phyloP scores from a whole-genome alignment of 495 filamentous ascomycete species.

The Podospora fimiseda region DNA sequence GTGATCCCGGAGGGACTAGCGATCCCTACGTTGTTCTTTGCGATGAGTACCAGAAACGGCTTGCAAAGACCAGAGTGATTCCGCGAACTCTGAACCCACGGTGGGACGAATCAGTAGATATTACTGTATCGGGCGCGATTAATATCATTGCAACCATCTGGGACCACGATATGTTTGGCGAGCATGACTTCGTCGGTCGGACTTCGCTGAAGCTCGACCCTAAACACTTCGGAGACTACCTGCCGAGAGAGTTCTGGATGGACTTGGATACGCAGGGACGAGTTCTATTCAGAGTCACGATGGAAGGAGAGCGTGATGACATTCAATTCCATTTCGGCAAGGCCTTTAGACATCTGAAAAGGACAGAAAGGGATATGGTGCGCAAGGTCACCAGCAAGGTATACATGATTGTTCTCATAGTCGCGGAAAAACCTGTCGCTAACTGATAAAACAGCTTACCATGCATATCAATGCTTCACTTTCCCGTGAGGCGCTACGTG shows the following conservation, averaged over 20 bases:
- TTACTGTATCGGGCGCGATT: slow-evolving; percentile 82
- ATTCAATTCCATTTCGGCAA: slow-evolving; percentile 99
- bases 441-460: slow-evolving; percentile 58
- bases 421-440: background rate
- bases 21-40: slow-evolving; percentile 97
- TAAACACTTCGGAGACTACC: slow-evolving; percentile 87
- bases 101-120: slow-evolving; percentile 97
- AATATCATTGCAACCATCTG: slow-evolving; percentile 96
- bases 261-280: slow-evolving; percentile 94
- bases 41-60: slow-evolving; percentile 97
- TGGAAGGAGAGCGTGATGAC: slow-evolving; percentile 98
- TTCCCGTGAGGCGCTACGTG: slow-evolving; percentile 70
- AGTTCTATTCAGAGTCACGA: slow-evolving; percentile 82
- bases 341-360: slow-evolving; percentile 88
- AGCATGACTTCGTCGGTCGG: slow-evolving; percentile 94
- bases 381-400: slow-evolving; percentile 97
- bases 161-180: slow-evolving; percentile 97
- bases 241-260: slow-evolving; percentile 94
- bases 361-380: slow-evolving; percentile 96
- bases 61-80: slow-evolving; percentile 89
- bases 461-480: slow-evolving; percentile 88
- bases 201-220: slow-evolving; percentile 94
- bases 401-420: slow-evolving; percentile 21
- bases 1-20: slow-evolving; percentile 87
- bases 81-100: slow-evolving; percentile 89